Evolutionary conservation across 768 basidiomycete species (phyloP).

Genomic region (Pleurotus platypus): DNA sequence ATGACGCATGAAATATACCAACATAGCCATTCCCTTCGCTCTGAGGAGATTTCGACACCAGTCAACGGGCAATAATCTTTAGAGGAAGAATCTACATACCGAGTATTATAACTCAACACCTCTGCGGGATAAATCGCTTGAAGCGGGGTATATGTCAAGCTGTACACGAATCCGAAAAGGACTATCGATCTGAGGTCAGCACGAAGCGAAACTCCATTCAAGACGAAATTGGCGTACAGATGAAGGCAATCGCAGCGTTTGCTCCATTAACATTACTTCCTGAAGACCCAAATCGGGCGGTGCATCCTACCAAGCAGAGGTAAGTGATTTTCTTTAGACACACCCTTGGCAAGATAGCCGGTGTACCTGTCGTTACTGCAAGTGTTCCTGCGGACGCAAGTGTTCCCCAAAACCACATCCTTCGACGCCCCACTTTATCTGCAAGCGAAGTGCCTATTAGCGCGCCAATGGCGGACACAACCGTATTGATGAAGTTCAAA

Average conservation of each 20-base stretch:
- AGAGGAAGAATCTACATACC: conserved; percentile 19
- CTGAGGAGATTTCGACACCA: conserved; percentile 17
- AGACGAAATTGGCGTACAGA: conserved; percentile 28
- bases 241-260: conserved; percentile 41
- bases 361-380: conserved; percentile 35
- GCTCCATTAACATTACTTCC: conserved; percentile 34
- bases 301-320: conserved; percentile 24
- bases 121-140: conserved; percentile 58
- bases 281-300: conserved; percentile 34
- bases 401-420: conserved; percentile 47
- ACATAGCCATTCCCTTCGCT: conserved; percentile 61
- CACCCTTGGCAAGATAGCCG: not conserved
- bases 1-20: conserved; percentile 16
- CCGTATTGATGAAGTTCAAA: conserved; percentile 39
- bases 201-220: not conserved
- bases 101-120: conserved; percentile 50
- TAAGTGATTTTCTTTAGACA: not conserved
- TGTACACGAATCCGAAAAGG: conserved; percentile 52
- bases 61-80: not conserved
- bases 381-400: conserved; percentile 32
- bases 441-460: conserved; percentile 36
- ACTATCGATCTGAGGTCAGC: conserved; percentile 21
- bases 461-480: conserved; percentile 37
- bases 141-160: conserved; percentile 55
- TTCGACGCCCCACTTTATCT: conserved; percentile 41